Percentiles rank a stretch among this genome's conserved stretches.
Evolutionary conservation across 495 filamentous ascomycete species (phyloP).

Genomic region (Penicillium cataractarum): DNA sequence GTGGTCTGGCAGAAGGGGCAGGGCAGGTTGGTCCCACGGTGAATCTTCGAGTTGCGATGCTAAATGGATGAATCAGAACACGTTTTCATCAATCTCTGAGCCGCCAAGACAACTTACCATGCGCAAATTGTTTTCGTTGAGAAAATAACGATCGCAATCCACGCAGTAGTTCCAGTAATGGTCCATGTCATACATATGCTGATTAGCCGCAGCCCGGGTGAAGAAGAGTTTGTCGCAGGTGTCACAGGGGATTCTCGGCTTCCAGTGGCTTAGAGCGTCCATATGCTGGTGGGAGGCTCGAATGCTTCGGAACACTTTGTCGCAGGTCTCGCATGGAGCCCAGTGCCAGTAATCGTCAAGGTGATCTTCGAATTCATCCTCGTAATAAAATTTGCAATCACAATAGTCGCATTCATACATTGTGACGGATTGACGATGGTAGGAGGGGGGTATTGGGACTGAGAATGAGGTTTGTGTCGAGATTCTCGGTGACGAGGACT

Average conservation of each 20-base stretch:
- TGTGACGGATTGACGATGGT: background rate
- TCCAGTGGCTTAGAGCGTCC: conserved; percentile 37
- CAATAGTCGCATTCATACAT: background rate
- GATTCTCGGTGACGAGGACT: background rate
- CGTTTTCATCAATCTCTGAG: background rate
- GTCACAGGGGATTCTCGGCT: conserved; percentile 34
- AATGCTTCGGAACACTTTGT: conserved; percentile 25
- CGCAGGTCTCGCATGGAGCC: conserved; percentile 45
- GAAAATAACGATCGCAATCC: conserved; percentile 40
- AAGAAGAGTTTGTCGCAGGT: conserved; percentile 37
- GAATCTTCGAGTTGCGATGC: conserved; percentile 51
- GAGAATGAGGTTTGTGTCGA: background rate
- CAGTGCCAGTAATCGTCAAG: conserved; percentile 38
- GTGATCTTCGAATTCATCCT: conserved; percentile 26
- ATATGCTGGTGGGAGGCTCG: conserved; percentile 41
- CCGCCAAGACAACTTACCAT: conserved; percentile 32
- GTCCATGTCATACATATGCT: conserved; percentile 39
- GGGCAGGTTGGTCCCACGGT: conserved; percentile 32
- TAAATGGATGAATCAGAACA: conserved; percentile 15
- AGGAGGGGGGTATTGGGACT: no score
- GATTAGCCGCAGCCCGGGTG: conserved; percentile 24
- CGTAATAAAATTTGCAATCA: background rate
- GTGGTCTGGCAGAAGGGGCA: conserved; percentile 50
- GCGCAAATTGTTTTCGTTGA: conserved; percentile 41
- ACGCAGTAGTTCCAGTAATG: conserved; percentile 47